Conservation (phyloP, 768 basidiomycete genomes). For the Leccinum subgranulosum region DNA sequence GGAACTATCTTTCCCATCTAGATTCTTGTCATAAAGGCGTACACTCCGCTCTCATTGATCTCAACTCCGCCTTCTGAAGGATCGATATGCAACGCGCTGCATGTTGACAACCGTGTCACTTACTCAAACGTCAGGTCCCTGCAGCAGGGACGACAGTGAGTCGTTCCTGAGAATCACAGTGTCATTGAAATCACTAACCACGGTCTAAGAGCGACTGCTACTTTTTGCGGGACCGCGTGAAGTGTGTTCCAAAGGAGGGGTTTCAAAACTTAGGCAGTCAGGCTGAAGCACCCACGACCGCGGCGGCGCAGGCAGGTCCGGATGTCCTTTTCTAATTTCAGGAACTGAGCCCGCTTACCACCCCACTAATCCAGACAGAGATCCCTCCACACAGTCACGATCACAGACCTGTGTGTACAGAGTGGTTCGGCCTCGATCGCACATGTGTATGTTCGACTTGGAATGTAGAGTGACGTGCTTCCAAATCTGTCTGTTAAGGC, state of each 20-base stretch:
- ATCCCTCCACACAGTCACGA: not conserved
- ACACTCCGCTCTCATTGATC: not conserved
- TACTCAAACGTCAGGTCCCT: not conserved
- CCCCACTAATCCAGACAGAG: not conserved
- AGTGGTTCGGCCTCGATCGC: not conserved
- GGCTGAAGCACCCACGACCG: not conserved
- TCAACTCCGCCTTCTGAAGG: not conserved
- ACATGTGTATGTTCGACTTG: not conserved
- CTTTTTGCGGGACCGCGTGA: slow-evolving; percentile 17
- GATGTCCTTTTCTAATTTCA: not conserved
- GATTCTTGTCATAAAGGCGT: not conserved
- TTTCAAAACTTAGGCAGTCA: slow-evolving; percentile 2
- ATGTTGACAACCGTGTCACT: not conserved
- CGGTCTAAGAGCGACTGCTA: not conserved
- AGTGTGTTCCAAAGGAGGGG: slow-evolving; percentile 6
- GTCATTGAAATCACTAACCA: not conserved
- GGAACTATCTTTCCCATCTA: not conserved
- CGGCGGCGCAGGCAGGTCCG: not conserved
- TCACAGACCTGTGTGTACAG: not conserved
- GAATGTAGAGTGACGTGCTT: not conserved
- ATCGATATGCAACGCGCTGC: not conserved
- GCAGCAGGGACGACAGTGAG: slow-evolving; percentile 1
- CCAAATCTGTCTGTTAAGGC: slow-evolving; percentile 17
- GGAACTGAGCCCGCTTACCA: slow-evolving; percentile 2
- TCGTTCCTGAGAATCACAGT: slow-evolving; percentile 20